Conservation (phyloP, 768 basidiomycete species). For the Neoboletus subvelutipes region DNA sequence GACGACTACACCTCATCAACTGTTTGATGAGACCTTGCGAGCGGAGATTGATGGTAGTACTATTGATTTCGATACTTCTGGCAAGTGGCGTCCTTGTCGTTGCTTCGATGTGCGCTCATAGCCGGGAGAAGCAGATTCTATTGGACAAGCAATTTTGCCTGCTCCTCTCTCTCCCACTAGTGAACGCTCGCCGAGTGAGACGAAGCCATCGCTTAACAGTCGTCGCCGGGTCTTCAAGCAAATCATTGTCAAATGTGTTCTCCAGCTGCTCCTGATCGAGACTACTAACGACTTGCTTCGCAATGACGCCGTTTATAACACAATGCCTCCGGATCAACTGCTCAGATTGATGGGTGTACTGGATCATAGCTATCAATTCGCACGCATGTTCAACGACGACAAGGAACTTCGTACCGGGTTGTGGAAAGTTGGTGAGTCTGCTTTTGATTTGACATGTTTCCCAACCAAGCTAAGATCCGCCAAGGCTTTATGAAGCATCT, state of each 20-base stretch:
- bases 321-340: constrained; percentile 92
- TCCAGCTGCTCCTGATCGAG: constrained; percentile 94
- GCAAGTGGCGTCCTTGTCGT: constrained; percentile 11
- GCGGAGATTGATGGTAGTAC: constrained; percentile 69
- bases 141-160: constrained; percentile 71
- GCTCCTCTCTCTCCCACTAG: constrained; percentile 83
- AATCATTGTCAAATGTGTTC: constrained; percentile 99
- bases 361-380: constrained; percentile 97
- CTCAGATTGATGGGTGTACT: constrained; percentile 92
- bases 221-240: constrained; percentile 92
- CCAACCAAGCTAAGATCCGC: constrained; percentile 2
- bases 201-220: constrained; percentile 58
- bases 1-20: constrained; percentile 94
- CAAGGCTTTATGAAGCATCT: constrained; percentile 99
- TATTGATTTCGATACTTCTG: constrained; percentile 54
- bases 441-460: not conserved
- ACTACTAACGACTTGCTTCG: constrained; percentile 94
- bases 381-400: constrained; percentile 95
- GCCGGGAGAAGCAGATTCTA: constrained; percentile 42
- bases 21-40: constrained; percentile 92
- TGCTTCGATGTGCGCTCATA: constrained; percentile 9
- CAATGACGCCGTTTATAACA: constrained; percentile 87
- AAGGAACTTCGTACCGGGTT: constrained; percentile 94
- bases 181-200: constrained; percentile 48
- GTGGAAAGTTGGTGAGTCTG: constrained; percentile 96